These are phyloP conservation scores for Bimuria novae-zelandiae DNA, from an alignment of 2,329 filamentous ascomycete genomes.

Conservation along the genomic window DNA sequence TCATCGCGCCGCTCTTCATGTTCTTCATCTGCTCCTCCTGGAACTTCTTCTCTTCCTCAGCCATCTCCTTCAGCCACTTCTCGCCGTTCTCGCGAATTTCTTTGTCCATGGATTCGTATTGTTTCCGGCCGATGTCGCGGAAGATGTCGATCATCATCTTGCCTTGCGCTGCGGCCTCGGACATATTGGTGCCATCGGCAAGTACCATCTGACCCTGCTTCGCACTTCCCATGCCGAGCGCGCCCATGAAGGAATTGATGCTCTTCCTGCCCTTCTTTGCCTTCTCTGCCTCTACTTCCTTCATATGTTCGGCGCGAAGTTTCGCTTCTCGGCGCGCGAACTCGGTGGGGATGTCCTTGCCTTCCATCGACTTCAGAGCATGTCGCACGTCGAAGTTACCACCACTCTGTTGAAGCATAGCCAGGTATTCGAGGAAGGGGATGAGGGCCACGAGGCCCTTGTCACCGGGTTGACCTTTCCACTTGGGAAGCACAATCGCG, in stretches of 20 bases:
- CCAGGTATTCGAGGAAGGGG: conserved; percentile 96
- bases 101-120: conserved; percentile 86
- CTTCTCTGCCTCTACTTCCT: conserved; percentile 71
- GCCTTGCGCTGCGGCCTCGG: conserved; percentile 82
- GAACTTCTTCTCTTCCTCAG: conserved; percentile 81
- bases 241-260: conserved; percentile 69
- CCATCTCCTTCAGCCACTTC: conserved; percentile 95
- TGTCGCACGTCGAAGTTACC: conserved; percentile 84
- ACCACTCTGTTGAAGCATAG: conserved; percentile 68
- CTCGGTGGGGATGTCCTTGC: conserved; percentile 85
- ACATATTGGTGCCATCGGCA: conserved; percentile 58
- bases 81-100: conserved; percentile 93
- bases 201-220: conserved; percentile 61
- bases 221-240: conserved; percentile 73
- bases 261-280: conserved; percentile 64
- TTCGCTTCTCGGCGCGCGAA: conserved; percentile 87
- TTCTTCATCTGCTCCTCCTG: conserved; percentile 90
- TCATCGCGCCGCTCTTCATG: conserved; percentile 67
- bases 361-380: conserved; percentile 85
- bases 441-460: conserved; percentile 86
- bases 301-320: conserved; percentile 82
- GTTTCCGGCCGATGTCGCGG: conserved; percentile 85
- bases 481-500: conserved; percentile 87
- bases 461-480: conserved; percentile 82
- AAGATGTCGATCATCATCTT: conserved; percentile 98